Evolutionary conservation across 768 basidiomycete species (phyloP).

Genomic region (Russula sp.): DNA sequence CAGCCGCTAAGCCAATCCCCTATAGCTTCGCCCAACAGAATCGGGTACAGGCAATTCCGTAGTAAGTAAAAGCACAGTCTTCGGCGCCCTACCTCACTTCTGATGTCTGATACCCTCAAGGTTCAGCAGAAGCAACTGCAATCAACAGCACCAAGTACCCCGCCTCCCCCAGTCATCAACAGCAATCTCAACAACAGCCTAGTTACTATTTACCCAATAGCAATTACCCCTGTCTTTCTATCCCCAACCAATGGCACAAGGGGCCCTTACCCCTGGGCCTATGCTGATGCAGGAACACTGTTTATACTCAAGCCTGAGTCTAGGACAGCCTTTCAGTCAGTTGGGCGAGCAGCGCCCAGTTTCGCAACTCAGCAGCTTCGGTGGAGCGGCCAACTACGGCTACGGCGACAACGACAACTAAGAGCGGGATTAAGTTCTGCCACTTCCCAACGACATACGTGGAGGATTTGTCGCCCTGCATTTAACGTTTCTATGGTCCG

Average conservation of each 20-base stretch:
- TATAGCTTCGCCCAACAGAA: constrained; percentile 37
- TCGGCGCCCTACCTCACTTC: constrained; percentile 25
- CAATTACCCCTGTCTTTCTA: constrained; percentile 52
- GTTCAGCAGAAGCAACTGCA: constrained; percentile 18
- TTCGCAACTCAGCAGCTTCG: constrained; percentile 49
- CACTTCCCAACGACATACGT: constrained; percentile 2
- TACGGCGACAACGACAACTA: constrained; percentile 51
- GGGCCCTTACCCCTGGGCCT: constrained; percentile 53
- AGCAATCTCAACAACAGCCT: constrained; percentile 34
- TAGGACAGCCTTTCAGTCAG: constrained; percentile 68
- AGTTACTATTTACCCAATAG: constrained; percentile 37
- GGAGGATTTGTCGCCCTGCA: constrained; percentile 23
- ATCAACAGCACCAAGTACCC: constrained; percentile 25
- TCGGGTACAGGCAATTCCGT: constrained; percentile 30
- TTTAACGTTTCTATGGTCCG: constrained; percentile 70
- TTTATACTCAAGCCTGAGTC: constrained; percentile 44
- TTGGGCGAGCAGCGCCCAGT: constrained; percentile 44
- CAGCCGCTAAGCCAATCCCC: too few species aligned
- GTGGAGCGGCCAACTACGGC: constrained; percentile 52
- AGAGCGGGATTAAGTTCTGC: constrained; percentile 42
- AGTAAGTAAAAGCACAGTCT: constrained; percentile 19
- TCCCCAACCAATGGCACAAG: constrained; percentile 49
- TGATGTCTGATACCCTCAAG: constrained; percentile 32
- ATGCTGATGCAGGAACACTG: constrained; percentile 54
- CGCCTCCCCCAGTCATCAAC: constrained; percentile 30